phyloP scores from a whole-genome alignment of 192 early-diverging fungal genomes.

The Podila epicladia region DNA sequence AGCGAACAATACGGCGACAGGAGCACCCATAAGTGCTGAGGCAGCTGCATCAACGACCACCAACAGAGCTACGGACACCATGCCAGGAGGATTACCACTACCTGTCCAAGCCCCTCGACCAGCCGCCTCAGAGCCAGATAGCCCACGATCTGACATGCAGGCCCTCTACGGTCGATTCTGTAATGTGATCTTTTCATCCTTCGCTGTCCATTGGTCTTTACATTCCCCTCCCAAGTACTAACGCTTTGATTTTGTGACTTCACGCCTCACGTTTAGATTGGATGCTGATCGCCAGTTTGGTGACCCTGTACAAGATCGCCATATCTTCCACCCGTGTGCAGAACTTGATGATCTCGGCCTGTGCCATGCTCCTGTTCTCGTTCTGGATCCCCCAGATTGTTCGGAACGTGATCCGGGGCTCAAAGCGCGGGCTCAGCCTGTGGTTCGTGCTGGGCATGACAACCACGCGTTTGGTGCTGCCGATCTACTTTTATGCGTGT shows the following conservation, averaged over 20 bases:
- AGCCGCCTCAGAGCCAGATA: constrained; percentile 21
- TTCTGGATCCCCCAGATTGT: constrained; percentile 88
- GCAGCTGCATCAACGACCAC: constrained; percentile 3
- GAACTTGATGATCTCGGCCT: constrained; percentile 53
- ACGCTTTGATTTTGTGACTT: neutral
- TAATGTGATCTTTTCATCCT: constrained; percentile 37
- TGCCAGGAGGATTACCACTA: constrained; percentile 43
- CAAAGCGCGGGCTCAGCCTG: constrained; percentile 63
- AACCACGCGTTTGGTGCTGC: constrained; percentile 62
- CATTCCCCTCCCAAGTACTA: neutral
- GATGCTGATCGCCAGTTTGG: constrained; percentile 65
- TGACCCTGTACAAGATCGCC: constrained; percentile 69
- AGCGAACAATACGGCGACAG: constrained; percentile 2
- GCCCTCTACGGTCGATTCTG: constrained; percentile 67
- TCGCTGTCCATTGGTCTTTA: neutral
- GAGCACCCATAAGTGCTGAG: neutral
- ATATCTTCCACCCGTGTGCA: constrained; percentile 57
- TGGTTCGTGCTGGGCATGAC: constrained; percentile 71
- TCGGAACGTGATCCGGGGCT: constrained; percentile 73
- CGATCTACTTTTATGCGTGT: constrained; percentile 68
- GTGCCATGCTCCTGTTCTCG: constrained; percentile 65
- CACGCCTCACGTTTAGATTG: constrained; percentile 46
- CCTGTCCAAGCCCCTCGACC: constrained; percentile 38
- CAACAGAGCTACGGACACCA: constrained; percentile 17
- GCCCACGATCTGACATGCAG: constrained; percentile 53